Evolutionary conservation across 352 stramenopile genomes (phyloP).

Genomic region (Phytopythium litorale): DNA sequence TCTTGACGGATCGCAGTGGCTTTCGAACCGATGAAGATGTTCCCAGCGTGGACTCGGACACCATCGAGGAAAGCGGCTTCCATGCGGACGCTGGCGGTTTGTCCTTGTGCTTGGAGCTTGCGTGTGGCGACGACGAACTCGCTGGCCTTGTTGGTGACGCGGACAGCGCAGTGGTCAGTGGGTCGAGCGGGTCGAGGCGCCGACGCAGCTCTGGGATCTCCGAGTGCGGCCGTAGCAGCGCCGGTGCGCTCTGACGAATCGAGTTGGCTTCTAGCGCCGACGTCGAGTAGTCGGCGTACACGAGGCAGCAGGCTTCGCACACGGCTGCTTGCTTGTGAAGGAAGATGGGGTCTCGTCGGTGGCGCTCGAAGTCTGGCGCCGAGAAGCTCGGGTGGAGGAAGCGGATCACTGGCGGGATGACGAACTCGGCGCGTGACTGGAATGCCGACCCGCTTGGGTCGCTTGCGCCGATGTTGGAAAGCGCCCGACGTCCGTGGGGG

Average conservation of each 20-base stretch:
- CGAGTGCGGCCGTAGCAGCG: conserved; percentile 56
- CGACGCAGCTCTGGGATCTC: conserved; percentile 41
- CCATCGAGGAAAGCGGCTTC: conserved; percentile 36
- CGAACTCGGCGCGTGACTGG: conserved; percentile 36
- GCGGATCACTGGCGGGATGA: conserved; percentile 91
- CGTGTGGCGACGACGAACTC: conserved; percentile 7
- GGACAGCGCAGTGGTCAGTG: conserved; percentile 14
- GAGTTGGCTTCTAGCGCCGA: conserved; percentile 70
- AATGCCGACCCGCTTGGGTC: background rate
- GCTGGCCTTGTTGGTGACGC: background rate
- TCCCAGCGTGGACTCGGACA: background rate
- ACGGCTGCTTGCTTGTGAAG: conserved; percentile 90
- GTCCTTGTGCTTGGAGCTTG: conserved; percentile 7
- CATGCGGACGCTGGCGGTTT: conserved; percentile 55
- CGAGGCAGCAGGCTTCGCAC: conserved; percentile 92
- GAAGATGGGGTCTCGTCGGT: conserved; percentile 92
- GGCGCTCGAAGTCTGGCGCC: conserved; percentile 80
- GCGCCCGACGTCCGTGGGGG: background rate
- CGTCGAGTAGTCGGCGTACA: conserved; percentile 89
- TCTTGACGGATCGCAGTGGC: conserved; percentile 1
- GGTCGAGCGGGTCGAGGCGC: conserved; percentile 38
- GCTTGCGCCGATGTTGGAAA: background rate
- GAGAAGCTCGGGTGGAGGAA: conserved; percentile 87
- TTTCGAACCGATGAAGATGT: background rate
- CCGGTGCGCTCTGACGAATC: conserved; percentile 51